A percentile compares a stretch with the other conserved stretches of the same genome.
Evolutionary conservation across 2,329 filamentous ascomycete genomes (phyloP).

Genomic region (Trichoderma koningiopsis): DNA sequence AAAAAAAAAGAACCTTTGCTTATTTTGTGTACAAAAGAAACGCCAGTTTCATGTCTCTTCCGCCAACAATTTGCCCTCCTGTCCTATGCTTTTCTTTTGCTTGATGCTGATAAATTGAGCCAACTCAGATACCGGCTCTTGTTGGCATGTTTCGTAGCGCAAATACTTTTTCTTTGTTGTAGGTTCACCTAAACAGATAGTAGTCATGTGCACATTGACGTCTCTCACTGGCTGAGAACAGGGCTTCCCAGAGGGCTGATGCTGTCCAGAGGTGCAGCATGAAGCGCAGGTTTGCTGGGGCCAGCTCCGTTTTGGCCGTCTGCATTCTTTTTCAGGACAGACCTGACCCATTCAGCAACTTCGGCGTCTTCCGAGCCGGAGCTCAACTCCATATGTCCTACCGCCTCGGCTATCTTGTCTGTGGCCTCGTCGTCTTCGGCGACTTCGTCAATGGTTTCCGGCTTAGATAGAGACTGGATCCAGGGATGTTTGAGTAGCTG

Average conservation of each 20-base stretch:
- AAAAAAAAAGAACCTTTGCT: background rate
- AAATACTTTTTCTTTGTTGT: background rate
- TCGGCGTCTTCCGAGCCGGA: slow-evolving; percentile 67
- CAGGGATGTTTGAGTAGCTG: slow-evolving; percentile 89
- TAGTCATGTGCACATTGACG: slow-evolving; percentile 18
- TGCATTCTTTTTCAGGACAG: slow-evolving; percentile 61
- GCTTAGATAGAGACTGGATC: slow-evolving; percentile 75
- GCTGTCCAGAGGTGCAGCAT: slow-evolving; percentile 80
- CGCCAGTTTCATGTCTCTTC: background rate
- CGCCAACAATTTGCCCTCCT: background rate
- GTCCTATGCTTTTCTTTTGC: slow-evolving; percentile 2
- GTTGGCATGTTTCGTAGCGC: slow-evolving; percentile 13
- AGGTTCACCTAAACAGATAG: background rate
- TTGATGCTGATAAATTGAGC: background rate
- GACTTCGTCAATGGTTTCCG: slow-evolving; percentile 72
- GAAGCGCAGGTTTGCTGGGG: slow-evolving; percentile 74
- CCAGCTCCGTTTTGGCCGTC: slow-evolving; percentile 54
- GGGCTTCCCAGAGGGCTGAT: slow-evolving; percentile 59
- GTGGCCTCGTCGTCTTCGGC: slow-evolving; percentile 62
- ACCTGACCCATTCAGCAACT: slow-evolving; percentile 81
- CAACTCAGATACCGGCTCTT: slow-evolving; percentile 25
- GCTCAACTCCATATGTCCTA: slow-evolving; percentile 47
- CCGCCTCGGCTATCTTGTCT: slow-evolving; percentile 47
- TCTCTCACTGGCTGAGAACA: slow-evolving; percentile 9
- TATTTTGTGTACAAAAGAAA: background rate